Evolutionary conservation across 2,329 filamentous ascomycete species (phyloP), one percentile per base, ranked within the genome.

Genomic region (Fusarium albosuccineum): DNA sequence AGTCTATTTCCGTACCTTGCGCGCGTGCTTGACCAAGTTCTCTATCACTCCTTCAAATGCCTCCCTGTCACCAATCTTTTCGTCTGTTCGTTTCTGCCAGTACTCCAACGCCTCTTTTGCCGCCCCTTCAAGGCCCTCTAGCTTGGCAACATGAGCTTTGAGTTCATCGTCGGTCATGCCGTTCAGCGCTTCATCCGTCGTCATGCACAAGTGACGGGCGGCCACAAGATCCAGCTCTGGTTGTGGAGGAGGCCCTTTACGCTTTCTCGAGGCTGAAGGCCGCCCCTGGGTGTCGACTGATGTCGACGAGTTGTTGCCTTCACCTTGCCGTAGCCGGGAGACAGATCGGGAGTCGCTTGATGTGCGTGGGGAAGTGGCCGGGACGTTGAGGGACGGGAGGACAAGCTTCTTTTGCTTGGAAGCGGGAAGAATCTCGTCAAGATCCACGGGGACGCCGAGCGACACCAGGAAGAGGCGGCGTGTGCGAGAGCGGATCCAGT

Each of bases 341-440:
- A 81, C 75, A 11, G 82, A 83, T 22, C 84, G 82, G 6, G 82
- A 83, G 62, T 89, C 87, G 27, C 81, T 82, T 4, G 87, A 89
- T 16, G 82, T 85, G 40, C 86, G 82, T 34, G 82, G 85, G 27
- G 82, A 91, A 53, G 77, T 84, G 63, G 79, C 85, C 50, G 80
- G 85, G 34, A 94, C 88, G 33, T 93, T 97, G 16, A 96, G 90
- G 6, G 94, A 97, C 0, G 96, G 96, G 2, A 99, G 86, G 5
- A 99, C 87, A 16, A 99, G 89, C 77, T 98, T 98, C 86, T 98
- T 98, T 78, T 99, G 96, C 79, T 98, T 98, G 11, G 93, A 97
- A 0, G 95, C 94, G 0, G 96, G 96, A 8, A 99, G 87, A 57
- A 99, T 98, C 81, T 99, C 96, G 79, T 99, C 96, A 0, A 99